A percentile compares a stretch with the other conserved stretches of the same genome.
phyloP scores from a whole-genome alignment of 2,329 filamentous ascomycete genomes.

The Dactylellina parvicollis region DNA sequence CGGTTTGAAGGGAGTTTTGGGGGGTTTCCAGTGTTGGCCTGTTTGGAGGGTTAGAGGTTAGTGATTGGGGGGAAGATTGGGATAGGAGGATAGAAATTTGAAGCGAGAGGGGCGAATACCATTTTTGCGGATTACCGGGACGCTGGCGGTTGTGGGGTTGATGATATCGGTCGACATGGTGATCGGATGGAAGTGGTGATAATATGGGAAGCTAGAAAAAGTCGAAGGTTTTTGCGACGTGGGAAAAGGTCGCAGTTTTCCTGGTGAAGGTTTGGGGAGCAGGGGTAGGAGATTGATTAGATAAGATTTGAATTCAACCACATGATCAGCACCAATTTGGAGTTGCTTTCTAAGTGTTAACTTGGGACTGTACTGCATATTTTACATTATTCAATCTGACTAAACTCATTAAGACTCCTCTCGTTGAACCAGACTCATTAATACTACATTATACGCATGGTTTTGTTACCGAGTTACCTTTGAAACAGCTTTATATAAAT shows the following conservation, averaged over 20 bases:
- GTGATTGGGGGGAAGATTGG: constrained; percentile 50
- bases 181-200: constrained; percentile 26
- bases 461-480: too few relatives aligned
- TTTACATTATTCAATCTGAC: too few relatives aligned
- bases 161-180: constrained; percentile 59
- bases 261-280: neutral
- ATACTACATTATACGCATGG: too few relatives aligned
- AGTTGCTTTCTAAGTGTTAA: too few relatives aligned
- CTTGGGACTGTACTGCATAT: too few relatives aligned
- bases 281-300: neutral
- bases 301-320: neutral
- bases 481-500: too few relatives aligned
- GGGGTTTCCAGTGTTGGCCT: constrained; percentile 95
- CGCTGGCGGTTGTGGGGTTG: constrained; percentile 59
- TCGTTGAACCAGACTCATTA: too few relatives aligned
- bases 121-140: constrained; percentile 81
- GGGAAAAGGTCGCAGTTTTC: neutral
- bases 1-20: constrained; percentile 86
- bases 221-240: constrained; percentile 32
- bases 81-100: neutral
- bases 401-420: too few relatives aligned
- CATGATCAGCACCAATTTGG: neutral
- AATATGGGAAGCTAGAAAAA: constrained; percentile 2
- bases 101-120: constrained; percentile 66
- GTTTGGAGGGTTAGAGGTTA: constrained; percentile 35